A percentile compares a stretch with the other conserved stretches of the same genome.
Conservation (phyloP, 1,139 yeast genomes). For the Schwanniomyces etchellsii region DNA sequence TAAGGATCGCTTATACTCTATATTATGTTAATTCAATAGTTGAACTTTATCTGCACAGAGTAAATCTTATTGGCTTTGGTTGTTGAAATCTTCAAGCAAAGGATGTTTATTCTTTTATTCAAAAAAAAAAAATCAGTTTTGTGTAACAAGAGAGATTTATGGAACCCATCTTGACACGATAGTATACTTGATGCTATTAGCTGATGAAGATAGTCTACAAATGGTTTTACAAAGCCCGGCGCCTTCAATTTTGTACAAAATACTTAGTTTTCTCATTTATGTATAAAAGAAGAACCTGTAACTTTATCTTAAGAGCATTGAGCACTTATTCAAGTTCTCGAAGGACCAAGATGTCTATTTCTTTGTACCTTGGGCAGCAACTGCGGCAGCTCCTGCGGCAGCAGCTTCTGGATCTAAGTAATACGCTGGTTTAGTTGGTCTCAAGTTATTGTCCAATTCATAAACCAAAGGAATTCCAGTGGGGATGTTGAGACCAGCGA, state of each 20-base stretch:
- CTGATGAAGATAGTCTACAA: too few species aligned
- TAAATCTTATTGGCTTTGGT: too few species aligned
- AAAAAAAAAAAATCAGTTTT: neutral
- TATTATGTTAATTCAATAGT: neutral
- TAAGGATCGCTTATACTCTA: neutral
- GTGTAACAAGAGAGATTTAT: neutral
- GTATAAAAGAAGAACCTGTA: too few species aligned
- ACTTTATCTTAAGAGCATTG: too few species aligned
- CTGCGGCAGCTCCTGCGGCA: constrained; percentile 99
- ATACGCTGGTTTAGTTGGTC: constrained; percentile 90
- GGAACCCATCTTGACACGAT: too few species aligned
- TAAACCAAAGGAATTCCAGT: constrained; percentile 98
- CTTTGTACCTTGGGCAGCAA: constrained; percentile 87
- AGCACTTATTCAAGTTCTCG: too few species aligned
- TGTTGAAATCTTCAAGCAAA: neutral
- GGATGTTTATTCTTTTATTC: neutral
- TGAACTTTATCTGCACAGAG: neutral
- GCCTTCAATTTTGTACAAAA: too few species aligned
- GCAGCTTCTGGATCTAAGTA: constrained; percentile 99
- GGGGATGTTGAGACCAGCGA: constrained; percentile 93
- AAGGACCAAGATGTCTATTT: constrained; percentile 19
- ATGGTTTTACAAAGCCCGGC: too few species aligned
- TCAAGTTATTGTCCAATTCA: constrained; percentile 83
- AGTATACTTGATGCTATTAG: too few species aligned
- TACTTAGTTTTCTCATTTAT: too few species aligned